Percentiles rank a stretch among this genome's conserved stretches.
Conservation (phyloP, 768 basidiomycete genomes). For the Kwoniella dejecticola region DNA sequence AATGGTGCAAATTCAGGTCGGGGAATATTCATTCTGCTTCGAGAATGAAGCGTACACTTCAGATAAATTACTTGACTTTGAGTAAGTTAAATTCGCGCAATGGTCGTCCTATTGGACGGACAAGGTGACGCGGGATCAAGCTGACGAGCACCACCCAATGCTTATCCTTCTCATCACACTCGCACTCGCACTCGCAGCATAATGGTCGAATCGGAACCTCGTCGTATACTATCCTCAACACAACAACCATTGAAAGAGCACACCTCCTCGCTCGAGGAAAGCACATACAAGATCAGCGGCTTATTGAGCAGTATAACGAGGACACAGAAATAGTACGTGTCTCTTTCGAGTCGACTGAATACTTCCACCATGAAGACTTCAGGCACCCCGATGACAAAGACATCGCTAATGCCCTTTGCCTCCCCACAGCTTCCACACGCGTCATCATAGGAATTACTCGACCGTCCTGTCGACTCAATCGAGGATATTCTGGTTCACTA, state of each 20-base stretch:
- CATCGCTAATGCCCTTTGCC: not conserved
- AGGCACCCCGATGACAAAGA: not conserved
- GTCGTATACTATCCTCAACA: slow-evolving; percentile 84
- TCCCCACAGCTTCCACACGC: slow-evolving; percentile 77
- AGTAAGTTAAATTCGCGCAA: slow-evolving; percentile 57
- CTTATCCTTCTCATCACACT: no score
- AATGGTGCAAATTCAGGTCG: slow-evolving; percentile 54
- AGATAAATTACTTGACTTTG: slow-evolving; percentile 70
- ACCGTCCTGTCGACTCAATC: slow-evolving; percentile 86
- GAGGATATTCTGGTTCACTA: slow-evolving; percentile 90
- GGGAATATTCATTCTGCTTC: slow-evolving; percentile 78
- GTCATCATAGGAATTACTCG: slow-evolving; percentile 91
- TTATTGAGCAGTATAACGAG: slow-evolving; percentile 86
- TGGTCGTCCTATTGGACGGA: no score
- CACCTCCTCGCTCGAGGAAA: slow-evolving; percentile 90
- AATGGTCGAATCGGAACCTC: slow-evolving; percentile 95
- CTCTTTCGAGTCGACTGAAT: not conserved
- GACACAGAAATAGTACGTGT: slow-evolving; percentile 90
- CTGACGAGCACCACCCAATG: no score
- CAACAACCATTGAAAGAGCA: slow-evolving; percentile 80
- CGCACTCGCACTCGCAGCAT: no score
- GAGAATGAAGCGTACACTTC: slow-evolving; percentile 96
- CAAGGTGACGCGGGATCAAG: no score
- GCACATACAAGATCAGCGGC: slow-evolving; percentile 84
- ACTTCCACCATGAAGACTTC: not conserved